A percentile compares a stretch with the other conserved stretches of the same genome.
Evolutionary conservation across 2,329 filamentous ascomycete species (phyloP).

Genomic region (Capronia coronata): DNA sequence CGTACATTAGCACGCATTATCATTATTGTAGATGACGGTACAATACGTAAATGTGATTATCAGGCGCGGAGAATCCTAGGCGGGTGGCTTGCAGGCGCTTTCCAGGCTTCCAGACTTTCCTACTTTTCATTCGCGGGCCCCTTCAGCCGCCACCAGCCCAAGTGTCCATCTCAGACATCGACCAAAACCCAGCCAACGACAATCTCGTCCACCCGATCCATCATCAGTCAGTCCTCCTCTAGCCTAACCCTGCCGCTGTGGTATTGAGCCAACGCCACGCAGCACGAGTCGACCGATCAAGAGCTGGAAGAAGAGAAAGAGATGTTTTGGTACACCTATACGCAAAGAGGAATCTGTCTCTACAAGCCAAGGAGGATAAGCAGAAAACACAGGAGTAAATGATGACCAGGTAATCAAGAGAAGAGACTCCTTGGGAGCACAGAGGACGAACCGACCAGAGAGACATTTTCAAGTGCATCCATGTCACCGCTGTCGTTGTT

Average conservation of each 20-base stretch:
- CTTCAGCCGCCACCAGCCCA: neutral
- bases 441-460: neutral
- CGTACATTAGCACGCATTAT: no score
- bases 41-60: no score
- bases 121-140: neutral
- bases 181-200: slow-evolving; percentile 23
- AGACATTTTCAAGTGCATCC: no score
- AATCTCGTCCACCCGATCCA: neutral
- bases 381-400: neutral
- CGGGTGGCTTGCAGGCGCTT: neutral
- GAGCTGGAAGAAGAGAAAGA: neutral
- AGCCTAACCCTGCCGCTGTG: slow-evolving; percentile 4
- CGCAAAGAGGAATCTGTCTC: no score
- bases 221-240: slow-evolving; percentile 2
- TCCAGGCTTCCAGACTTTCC: neutral
- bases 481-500: neutral
- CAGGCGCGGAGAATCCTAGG: neutral
- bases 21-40: no score
- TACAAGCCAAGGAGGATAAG: neutral
- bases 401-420: no score
- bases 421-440: no score
- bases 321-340: no score
- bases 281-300: neutral
- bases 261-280: neutral
- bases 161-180: slow-evolving; percentile 15